Conservation (phyloP, 768 basidiomycete genomes). For the Boletus speciosus region DNA sequence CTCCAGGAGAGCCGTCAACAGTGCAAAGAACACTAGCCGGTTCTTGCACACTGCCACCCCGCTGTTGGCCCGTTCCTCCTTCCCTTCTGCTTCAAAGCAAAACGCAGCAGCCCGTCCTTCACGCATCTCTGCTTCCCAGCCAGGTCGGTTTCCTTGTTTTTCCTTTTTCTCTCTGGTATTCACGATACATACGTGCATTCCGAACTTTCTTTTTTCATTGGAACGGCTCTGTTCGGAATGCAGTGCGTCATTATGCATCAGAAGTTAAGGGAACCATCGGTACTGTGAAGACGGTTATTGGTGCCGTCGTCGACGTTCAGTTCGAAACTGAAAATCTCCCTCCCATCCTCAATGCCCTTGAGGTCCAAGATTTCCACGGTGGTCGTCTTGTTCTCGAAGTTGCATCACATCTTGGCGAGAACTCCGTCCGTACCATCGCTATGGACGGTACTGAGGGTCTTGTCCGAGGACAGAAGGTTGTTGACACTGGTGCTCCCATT, state of each 20-base stretch:
- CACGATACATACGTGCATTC: background rate
- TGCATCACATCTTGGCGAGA: constrained; percentile 97
- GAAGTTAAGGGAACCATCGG: constrained; percentile 75
- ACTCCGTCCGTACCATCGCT: constrained; percentile 98
- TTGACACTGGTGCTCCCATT: constrained; percentile 97
- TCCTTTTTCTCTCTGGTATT: background rate
- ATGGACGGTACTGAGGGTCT: constrained; percentile 99
- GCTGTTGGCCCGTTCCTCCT: constrained; percentile 49
- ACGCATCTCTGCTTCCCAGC: constrained; percentile 44
- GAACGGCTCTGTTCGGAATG: constrained; percentile 3
- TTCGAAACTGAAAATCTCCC: constrained; percentile 90
- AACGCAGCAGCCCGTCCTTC: constrained; percentile 47
- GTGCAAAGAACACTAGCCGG: constrained; percentile 69
- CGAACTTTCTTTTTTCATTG: background rate
- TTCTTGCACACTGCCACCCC: constrained; percentile 77
- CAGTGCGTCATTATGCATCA: constrained; percentile 87
- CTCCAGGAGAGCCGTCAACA: constrained; percentile 78
- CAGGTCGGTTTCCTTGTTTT: constrained; percentile 43
- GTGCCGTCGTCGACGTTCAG: constrained; percentile 99
- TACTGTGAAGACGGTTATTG: constrained; percentile 96
- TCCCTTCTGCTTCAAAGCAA: constrained; percentile 44
- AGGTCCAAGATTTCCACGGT: constrained; percentile 91
- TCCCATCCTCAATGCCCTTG: constrained; percentile 97
- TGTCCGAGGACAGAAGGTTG: constrained; percentile 95
- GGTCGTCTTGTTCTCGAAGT: constrained; percentile 99